Percentiles rank a stretch among this genome's conserved stretches.
Evolutionary conservation across 2,329 filamentous ascomycete genomes (phyloP).

Genomic region (Fusarium mexicanum): DNA sequence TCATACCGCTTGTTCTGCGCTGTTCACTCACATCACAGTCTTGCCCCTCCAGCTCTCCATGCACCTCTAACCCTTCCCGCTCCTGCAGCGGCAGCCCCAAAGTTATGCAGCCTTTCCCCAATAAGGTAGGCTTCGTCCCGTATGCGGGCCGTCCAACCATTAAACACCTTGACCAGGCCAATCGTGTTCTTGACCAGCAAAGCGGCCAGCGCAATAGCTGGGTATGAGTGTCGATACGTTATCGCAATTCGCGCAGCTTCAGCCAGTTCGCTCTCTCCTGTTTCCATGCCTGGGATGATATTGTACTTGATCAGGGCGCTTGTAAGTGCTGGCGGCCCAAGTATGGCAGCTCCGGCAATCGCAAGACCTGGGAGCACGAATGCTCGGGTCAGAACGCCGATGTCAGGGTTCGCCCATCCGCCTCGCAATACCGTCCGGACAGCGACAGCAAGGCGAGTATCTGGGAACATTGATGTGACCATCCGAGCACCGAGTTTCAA

Average conservation of each 20-base stretch:
- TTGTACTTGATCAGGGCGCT: slow-evolving; percentile 42
- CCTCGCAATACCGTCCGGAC: slow-evolving; percentile 77
- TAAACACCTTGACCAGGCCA: slow-evolving; percentile 69
- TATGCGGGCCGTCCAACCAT: slow-evolving; percentile 81
- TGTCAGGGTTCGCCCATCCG: slow-evolving; percentile 83
- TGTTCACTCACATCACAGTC: slow-evolving; percentile 43
- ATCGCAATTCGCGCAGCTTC: slow-evolving; percentile 48
- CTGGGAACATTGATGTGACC: slow-evolving; percentile 72
- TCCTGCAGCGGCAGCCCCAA: slow-evolving; percentile 65
- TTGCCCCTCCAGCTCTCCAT: slow-evolving; percentile 50
- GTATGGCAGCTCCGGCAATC: slow-evolving; percentile 69
- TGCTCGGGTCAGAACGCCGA: slow-evolving; percentile 80
- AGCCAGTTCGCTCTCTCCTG: slow-evolving; percentile 37
- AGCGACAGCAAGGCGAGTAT: slow-evolving; percentile 77
- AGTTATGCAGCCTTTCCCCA: slow-evolving; percentile 94
- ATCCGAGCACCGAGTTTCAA: slow-evolving; percentile 80
- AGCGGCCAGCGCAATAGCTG: slow-evolving; percentile 64
- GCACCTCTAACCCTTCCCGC: slow-evolving; percentile 48
- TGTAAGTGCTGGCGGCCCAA: slow-evolving; percentile 71
- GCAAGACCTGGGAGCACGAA: slow-evolving; percentile 81
- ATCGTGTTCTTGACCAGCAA: slow-evolving; percentile 55
- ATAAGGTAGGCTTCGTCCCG: slow-evolving; percentile 96
- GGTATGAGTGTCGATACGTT: slow-evolving; percentile 74
- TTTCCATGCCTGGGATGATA: slow-evolving; percentile 23
- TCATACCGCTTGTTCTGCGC: background rate